Evolutionary conservation across 1,284 basidiomycete genomes (phyloP), one percentile per base, ranked within the genome.

Genomic region (Cryptococcus sp.): DNA sequence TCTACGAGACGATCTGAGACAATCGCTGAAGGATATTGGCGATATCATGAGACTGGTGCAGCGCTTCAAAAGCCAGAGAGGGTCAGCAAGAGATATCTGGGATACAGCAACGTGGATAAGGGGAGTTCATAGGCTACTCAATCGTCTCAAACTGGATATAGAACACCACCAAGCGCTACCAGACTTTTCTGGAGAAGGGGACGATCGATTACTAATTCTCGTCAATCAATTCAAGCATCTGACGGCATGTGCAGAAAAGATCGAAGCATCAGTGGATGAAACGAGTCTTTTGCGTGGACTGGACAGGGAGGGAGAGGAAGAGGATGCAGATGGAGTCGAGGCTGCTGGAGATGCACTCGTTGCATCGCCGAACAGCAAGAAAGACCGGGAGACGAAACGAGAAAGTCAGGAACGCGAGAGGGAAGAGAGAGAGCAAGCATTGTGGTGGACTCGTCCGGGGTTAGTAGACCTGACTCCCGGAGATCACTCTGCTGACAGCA

Each of bases 21-120:
- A 80, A 45, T 68, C 78, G 18, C 73, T 94, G 31, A 78, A 78
- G 32, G 78, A 80, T 36, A 72, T 83, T 2, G 86, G 85, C 53
- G 92, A 96, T 70, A 80, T 83, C 2, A 81, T 82, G 45, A 84
- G 91, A 14, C 81, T 90, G 49, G 79, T 89, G 11, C 91, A 96
- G 67, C 83, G 82, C 50, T 86, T 94, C 64, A 74, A 85, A 9
- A 78, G 87, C 3, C 80, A 85, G 4, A 80, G 84, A 54, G 88
- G 88, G 16, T 82, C 83, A 54, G 75, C 81, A 11, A 77, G 74
- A 49, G 90, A 74, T 56, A 59, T 74, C 11, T 70, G 70, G 70
- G 67, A 73, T 31, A 61, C 68, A 3, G 66, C 57, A 25, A 36
- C 47, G 7, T 70, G 69, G 66, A 61, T 75, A 31, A 51, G 66